A percentile compares a stretch with the other conserved stretches of the same genome.
Conservation (phyloP, 1,139 yeast species). For the Candida labiduridarum region DNA sequence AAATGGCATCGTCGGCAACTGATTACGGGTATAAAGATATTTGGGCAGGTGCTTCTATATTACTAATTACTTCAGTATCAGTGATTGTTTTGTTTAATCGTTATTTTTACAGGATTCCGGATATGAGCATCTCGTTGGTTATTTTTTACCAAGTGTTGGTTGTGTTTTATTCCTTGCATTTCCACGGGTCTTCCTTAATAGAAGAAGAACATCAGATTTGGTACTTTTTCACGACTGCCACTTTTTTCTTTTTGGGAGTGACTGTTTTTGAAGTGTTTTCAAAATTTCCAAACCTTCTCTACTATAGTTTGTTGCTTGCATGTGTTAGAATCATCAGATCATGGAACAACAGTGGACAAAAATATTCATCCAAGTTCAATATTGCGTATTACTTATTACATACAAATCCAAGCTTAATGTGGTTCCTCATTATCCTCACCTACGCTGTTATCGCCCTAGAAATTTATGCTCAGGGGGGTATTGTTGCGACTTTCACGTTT, state of each 20-base stretch:
- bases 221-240: conserved; percentile 72
- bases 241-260: conserved; percentile 18
- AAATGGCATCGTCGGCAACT: conserved; percentile 68
- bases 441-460: conserved; percentile 28
- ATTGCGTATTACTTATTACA: conserved; percentile 49
- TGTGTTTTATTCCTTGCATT: conserved; percentile 53
- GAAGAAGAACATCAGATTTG: conserved; percentile 97
- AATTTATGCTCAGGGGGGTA: conserved; percentile 33
- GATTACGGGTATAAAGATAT: conserved; percentile 65
- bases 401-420: conserved; percentile 35
- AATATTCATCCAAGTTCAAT: conserved; percentile 51
- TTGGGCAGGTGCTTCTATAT: conserved; percentile 44
- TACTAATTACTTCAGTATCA: conserved; percentile 31
- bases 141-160: conserved; percentile 34
- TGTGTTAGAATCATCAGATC: conserved; percentile 68
- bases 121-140: conserved; percentile 18
- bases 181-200: conserved; percentile 89
- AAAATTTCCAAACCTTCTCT: conserved; percentile 4
- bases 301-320: conserved; percentile 33
- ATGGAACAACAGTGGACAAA: conserved; percentile 93
- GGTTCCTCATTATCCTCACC: conserved; percentile 52
- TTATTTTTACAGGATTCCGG: conserved; percentile 19
- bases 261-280: conserved; percentile 15
- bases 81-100: conserved; percentile 20
- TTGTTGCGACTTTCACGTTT: conserved; percentile 12